phyloP scores from a whole-genome alignment of 139 green algal species.

The Micractinium conductrix region DNA sequence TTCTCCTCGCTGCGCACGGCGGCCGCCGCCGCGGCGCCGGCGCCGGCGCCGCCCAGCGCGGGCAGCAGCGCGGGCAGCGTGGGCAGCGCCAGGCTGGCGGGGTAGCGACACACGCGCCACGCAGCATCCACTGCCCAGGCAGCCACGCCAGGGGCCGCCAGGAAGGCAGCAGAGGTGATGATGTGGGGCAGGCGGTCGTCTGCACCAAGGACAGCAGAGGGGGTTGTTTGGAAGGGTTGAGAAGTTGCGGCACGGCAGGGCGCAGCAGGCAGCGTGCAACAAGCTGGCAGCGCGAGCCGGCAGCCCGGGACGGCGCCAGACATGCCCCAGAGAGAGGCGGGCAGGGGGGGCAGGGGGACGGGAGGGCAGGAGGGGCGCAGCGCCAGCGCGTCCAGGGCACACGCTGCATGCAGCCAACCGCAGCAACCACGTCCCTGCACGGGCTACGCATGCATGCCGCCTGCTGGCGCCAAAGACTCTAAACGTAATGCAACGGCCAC shows the following conservation, averaged over 20 bases:
- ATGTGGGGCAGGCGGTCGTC: slow-evolving; percentile 44
- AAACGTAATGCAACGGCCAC: too few relatives aligned
- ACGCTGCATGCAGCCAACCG: background rate
- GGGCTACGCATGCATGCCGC: too few relatives aligned
- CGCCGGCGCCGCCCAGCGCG: background rate
- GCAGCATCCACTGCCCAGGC: slow-evolving; percentile 52
- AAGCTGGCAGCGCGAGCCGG: too few relatives aligned
- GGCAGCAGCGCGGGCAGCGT: background rate
- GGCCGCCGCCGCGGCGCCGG: background rate
- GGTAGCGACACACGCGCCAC: slow-evolving; percentile 4
- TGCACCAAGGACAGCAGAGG: background rate
- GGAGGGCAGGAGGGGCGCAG: background rate
- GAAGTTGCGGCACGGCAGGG: too few relatives aligned
- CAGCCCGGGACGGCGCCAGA: too few relatives aligned
- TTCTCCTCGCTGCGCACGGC: background rate
- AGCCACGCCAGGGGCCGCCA: slow-evolving; percentile 51
- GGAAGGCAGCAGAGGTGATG: slow-evolving; percentile 42
- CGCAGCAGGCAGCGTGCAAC: too few relatives aligned
- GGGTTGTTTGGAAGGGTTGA: background rate
- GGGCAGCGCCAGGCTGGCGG: background rate
- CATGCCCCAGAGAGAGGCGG: background rate
- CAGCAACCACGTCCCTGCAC: background rate
- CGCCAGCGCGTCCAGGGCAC: background rate
- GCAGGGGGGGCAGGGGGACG: background rate
- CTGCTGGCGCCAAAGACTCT: too few relatives aligned